phyloP scores from a whole-genome alignment of 371 early-diverging fungal genomes.

The Umbelopsis sp. region DNA sequence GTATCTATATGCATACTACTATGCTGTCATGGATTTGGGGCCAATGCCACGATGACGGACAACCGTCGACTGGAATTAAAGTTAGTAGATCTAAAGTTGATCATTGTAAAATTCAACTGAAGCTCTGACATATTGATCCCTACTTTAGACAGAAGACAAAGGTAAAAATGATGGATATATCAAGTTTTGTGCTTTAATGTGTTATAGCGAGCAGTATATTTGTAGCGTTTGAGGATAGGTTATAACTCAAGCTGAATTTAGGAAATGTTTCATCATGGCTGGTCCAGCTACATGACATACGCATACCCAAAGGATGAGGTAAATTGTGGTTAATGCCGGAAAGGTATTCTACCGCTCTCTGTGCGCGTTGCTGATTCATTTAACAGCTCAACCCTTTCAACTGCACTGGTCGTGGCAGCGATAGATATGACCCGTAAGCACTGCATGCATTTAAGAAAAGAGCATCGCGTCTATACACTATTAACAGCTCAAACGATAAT shows the following conservation, averaged over 20 bases:
- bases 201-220: neutral
- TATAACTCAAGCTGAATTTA: constrained; percentile 22
- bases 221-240: neutral
- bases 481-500: constrained; percentile 6
- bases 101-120: neutral
- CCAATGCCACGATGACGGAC: constrained; percentile 23
- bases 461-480: constrained; percentile 14
- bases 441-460: neutral
- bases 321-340: neutral
- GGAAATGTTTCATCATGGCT: constrained; percentile 91
- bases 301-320: constrained; percentile 94
- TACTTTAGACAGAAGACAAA: constrained; percentile 31
- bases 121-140: neutral
- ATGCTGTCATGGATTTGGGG: neutral
- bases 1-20: neutral
- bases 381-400: constrained; percentile 77
- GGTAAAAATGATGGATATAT: constrained; percentile 26
- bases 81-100: constrained; percentile 10
- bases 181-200: neutral
- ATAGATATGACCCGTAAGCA: constrained; percentile 67
- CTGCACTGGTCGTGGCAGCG: constrained; percentile 84
- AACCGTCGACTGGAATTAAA: constrained; percentile 34
- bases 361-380: constrained; percentile 1
- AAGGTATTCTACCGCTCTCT: neutral
- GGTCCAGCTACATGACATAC: constrained; percentile 78